Conservation (phyloP, 257 asterid species). For the Solanum lignicaule region DNA sequence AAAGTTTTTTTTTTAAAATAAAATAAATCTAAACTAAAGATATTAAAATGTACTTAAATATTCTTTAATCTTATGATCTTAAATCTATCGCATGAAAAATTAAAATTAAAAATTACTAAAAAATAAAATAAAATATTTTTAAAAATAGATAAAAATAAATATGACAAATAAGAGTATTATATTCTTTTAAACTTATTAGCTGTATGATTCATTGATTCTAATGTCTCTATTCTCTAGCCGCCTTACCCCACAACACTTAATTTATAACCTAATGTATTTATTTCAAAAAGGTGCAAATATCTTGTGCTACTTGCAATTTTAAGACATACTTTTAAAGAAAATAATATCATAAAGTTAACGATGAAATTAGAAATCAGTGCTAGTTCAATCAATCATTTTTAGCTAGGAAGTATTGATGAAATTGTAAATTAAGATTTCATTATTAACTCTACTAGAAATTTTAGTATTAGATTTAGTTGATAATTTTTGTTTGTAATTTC, state of each 20-base stretch:
- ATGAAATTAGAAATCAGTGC: not conserved
- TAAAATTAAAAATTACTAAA: not conserved
- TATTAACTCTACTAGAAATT: not conserved
- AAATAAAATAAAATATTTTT: no score
- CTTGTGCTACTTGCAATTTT: not conserved
- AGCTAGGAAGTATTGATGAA: no score
- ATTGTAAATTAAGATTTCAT: no score
- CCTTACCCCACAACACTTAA: not conserved
- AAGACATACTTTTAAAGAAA: no score
- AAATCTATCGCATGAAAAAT: not conserved
- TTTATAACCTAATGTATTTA: not conserved
- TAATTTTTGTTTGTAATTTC: not conserved
- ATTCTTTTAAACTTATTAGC: not conserved
- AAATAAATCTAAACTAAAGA: no score
- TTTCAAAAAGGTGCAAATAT: not conserved
- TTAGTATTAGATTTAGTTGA: not conserved
- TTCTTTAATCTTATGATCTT: not conserved
- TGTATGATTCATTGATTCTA: not conserved
- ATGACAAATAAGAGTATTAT: not conserved
- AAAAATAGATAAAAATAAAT: not conserved
- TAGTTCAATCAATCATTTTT: no score
- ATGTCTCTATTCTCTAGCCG: not conserved
- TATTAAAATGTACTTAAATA: not conserved
- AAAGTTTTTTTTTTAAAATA: no score
- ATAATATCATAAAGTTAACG: not conserved